A percentile compares a stretch with the other conserved stretches of the same genome.
Conservation (phyloP, 768 basidiomycete genomes). For the Phaeolepiota aurea region DNA sequence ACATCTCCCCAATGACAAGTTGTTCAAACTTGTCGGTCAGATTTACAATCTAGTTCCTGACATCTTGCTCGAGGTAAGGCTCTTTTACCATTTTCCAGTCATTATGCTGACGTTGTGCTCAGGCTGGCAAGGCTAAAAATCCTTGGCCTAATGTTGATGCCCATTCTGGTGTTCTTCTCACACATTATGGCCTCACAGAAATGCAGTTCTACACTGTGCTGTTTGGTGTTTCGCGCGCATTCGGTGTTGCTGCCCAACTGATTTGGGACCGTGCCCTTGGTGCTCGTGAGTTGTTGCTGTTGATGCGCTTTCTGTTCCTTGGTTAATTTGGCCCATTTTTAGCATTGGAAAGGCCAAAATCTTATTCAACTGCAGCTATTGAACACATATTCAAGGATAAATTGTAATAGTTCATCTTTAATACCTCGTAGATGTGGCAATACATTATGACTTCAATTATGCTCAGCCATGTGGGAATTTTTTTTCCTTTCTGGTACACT, state of each 20-base stretch:
- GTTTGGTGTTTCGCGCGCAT: conserved; percentile 93
- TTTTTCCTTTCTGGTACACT: background rate
- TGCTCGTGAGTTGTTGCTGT: conserved; percentile 56
- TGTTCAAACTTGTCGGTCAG: conserved; percentile 92
- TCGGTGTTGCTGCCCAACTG: conserved; percentile 82
- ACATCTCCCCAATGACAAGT: conserved; percentile 76
- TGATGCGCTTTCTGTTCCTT: background rate
- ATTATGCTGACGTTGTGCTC: conserved; percentile 4
- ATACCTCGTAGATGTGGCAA: background rate
- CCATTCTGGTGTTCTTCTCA: conserved; percentile 86
- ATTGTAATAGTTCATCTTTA: conserved; percentile 11
- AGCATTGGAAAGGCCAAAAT: conserved; percentile 90
- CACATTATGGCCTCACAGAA: conserved; percentile 79
- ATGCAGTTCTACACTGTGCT: conserved; percentile 98
- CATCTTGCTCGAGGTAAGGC: conserved; percentile 71
- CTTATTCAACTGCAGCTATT: conserved; percentile 76
- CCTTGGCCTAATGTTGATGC: conserved; percentile 98
- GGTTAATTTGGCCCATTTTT: conserved; percentile 2
- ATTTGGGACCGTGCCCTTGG: conserved; percentile 93
- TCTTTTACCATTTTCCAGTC: background rate
- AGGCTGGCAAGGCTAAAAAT: conserved; percentile 91
- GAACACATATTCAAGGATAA: conserved; percentile 70
- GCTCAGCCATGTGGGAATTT: background rate
- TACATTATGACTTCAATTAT: no score
- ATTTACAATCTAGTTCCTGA: conserved; percentile 84